Evolutionary conservation across 2,329 filamentous ascomycete genomes (phyloP).

Genomic region (Achaetomium macrosporum): DNA sequence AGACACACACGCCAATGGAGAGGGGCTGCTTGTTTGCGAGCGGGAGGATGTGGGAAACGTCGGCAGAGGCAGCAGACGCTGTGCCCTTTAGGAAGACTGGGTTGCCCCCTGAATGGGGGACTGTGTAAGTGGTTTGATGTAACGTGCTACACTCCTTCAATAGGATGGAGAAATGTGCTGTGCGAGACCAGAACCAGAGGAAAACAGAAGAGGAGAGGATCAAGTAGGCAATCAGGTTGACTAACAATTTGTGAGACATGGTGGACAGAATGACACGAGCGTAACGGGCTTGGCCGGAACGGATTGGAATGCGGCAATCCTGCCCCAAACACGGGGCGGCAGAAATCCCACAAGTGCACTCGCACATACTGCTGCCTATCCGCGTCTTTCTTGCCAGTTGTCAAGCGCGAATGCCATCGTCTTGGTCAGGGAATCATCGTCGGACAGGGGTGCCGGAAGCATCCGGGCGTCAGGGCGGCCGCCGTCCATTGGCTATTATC

Average conservation of each 20-base stretch:
- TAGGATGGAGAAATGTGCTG: background rate
- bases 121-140: slow-evolving; percentile 9
- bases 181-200: background rate
- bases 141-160: slow-evolving; percentile 8
- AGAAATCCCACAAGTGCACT: slow-evolving; percentile 1
- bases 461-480: slow-evolving; percentile 5
- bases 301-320: background rate
- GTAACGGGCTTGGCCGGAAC: slow-evolving; percentile 5
- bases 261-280: slow-evolving; percentile 13
- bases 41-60: background rate
- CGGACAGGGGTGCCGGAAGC: slow-evolving; percentile 12
- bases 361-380: slow-evolving; percentile 1
- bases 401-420: slow-evolving; percentile 1
- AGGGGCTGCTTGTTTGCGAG: slow-evolving; percentile 6
- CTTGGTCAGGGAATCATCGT: slow-evolving; percentile 11
- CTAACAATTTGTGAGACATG: slow-evolving; percentile 18
- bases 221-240: slow-evolving; percentile 15
- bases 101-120: slow-evolving; percentile 23
- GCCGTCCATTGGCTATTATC: slow-evolving; percentile 15
- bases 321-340: background rate
- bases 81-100: slow-evolving; percentile 14
- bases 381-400: slow-evolving; percentile 2
- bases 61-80: slow-evolving; percentile 3
- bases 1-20: background rate
- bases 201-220: slow-evolving; percentile 5